phyloP scores from a whole-genome alignment of 169 alveolate genomes.

The Miamiensis avidus region DNA sequence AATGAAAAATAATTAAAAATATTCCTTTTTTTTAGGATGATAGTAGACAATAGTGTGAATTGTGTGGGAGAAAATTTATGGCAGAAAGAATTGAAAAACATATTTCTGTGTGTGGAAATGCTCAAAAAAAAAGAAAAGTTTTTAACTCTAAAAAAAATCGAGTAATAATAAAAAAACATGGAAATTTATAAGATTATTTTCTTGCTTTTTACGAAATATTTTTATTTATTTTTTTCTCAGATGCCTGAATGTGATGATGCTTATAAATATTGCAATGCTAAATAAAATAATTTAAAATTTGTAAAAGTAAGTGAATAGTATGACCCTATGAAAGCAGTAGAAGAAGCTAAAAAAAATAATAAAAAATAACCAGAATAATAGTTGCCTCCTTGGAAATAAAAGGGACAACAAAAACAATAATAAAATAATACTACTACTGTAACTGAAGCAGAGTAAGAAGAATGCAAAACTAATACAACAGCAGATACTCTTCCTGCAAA shows the following conservation, averaged over 20 bases:
- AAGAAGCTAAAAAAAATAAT: constrained; percentile 30
- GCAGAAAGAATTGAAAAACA: constrained; percentile 32
- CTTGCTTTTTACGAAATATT: background rate
- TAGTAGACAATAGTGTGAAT: constrained; percentile 20
- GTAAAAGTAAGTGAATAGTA: background rate
- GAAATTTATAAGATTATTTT: background rate
- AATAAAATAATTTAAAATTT: background rate
- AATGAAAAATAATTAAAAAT: too few species aligned
- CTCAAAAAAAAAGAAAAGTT: constrained; percentile 24
- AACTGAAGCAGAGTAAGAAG: background rate
- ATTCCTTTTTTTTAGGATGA: too few species aligned
- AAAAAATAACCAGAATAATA: constrained; percentile 44
- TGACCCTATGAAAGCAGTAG: background rate
- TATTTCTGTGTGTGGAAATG: constrained; percentile 20
- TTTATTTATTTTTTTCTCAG: background rate
- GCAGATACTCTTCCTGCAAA: background rate
- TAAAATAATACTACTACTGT: background rate
- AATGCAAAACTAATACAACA: background rate
- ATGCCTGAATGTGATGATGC: constrained; percentile 6
- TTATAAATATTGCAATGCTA: background rate
- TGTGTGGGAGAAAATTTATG: constrained; percentile 41
- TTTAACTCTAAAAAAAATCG: constrained; percentile 12
- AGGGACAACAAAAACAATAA: constrained; percentile 35
- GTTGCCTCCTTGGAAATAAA: constrained; percentile 24
- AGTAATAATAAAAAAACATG: background rate